Evolutionary conservation across 768 basidiomycete genomes (phyloP), one percentile per base, ranked within the genome.

Genomic region (Naematelia aurantialba): DNA sequence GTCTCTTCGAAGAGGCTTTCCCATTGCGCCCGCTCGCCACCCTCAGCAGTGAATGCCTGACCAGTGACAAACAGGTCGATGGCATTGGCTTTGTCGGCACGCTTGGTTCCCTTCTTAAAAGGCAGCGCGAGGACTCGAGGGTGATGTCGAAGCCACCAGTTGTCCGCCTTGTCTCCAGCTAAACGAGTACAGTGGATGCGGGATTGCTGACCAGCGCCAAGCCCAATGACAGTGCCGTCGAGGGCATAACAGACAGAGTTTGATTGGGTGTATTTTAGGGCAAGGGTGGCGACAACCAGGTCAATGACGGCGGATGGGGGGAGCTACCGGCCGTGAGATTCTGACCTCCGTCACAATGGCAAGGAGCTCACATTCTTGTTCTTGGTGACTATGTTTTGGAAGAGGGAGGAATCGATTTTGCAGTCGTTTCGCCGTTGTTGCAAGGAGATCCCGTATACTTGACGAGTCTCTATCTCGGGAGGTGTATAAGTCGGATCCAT

Each of bases 111-210:
- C 74, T 92, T 91, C 76, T 94, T 97, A 84, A 97, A 99, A 1
- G 94, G 89, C 22, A 99, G 84, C 2, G 83, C 81, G 62, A 97
- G 87, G 45, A 96, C 94, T 47, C 89, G 87, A 1, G 93, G 87
- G 79, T 98, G 92, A 80, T 98, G 92, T 12, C 96, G 87, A 56
- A 98, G 83, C 94, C 96, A 98, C 96, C 96, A 99, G 65, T 91
- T 83, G 79, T 99, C 96, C n/a, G 94, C 92, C 79, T 99, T 98
- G 52, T 87, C 85, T 2, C 96, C 96, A 2, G 96, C 96, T 46
- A 99, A 86, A 27, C 96, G 89, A 14, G 96, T 99, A 80, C 96
- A 99, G 81, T 99, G 96, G 73, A 99, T 99, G 42, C 96, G 89
- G 3, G 94, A 98, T 76, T 98, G 96, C 73, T 98, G 96, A 12